Base-by-base conservation (phyloP, 2,329 filamentous ascomycete genomes). In the Pseudogymnoascus sp. region DNA sequence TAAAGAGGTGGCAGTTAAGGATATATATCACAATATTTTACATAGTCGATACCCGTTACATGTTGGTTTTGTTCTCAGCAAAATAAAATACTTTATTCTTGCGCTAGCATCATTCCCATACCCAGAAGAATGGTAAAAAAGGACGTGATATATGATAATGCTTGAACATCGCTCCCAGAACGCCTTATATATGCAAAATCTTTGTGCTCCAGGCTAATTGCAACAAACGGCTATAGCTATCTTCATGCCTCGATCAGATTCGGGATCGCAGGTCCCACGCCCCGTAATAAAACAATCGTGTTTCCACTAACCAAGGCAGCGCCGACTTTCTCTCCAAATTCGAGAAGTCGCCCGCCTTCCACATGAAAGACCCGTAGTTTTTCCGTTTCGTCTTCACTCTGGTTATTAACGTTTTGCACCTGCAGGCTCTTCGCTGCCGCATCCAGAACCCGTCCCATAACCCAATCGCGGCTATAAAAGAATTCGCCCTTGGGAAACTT, bases 321-420 rank as follows among this genome's bases (percentile, higher is more conserved):
- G 4, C 91, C 92, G 63, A 96, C 80, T 79, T 93, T 93, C 76
- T 97, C 93, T 24, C 83, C 86, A 71, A 96, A 99, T 65, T 95
- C 93, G 67, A 99, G 75, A 66, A 99, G 75, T 64, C 91, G 80
- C 0, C 95, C 95, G 0, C 89, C 90, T 73, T 99, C 93, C 0
- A 99, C 90, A 73, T 97, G 93, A 72, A 96, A 99, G 0, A 99
- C 86, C 7, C 95, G 79, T 67, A 99, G 74, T 75, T 89, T 89
- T 64, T 92, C 87, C 73, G 89, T 86, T 77, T 96, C 91, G 11
- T 87, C 82, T 2, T 82, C 83, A 0, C 85, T 87, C 69, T 88
- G 82, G 70, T 96, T 96, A 72, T 96, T 96, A 67, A 93, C 76
- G 68, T 96, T 96, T 71, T 89, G 82, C 7, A 96, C 86, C 76